These are phyloP conservation scores for Mycena latifolia DNA, from an alignment of 768 basidiomycete species.

Conservation along the genomic window DNA sequence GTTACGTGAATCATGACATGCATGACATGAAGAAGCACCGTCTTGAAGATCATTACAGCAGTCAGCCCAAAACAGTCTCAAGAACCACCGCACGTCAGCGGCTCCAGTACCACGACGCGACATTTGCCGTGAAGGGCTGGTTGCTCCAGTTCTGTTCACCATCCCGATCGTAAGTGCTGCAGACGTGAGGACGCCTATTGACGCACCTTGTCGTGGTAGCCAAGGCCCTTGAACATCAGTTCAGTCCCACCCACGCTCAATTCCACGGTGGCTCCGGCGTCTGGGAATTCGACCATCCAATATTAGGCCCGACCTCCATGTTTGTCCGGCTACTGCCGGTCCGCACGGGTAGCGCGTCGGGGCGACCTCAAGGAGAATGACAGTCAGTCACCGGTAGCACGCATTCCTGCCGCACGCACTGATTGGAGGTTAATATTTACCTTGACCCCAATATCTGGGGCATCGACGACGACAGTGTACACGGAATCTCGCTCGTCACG, in stretches of 20 bases:
- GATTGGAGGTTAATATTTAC: slow-evolving; percentile 20
- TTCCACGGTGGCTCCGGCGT: slow-evolving; percentile 28
- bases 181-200: too few species aligned
- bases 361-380: neutral
- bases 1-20: too few species aligned
- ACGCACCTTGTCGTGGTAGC: slow-evolving; percentile 34
- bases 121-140: too few species aligned
- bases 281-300: slow-evolving; percentile 38
- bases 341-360: slow-evolving; percentile 35
- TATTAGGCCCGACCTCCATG: slow-evolving; percentile 27
- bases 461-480: slow-evolving; percentile 25
- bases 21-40: too few species aligned
- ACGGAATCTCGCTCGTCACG: slow-evolving; percentile 21
- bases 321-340: slow-evolving; percentile 9
- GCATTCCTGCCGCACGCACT: slow-evolving; percentile 1
- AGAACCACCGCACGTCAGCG: too few species aligned
- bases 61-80: too few species aligned
- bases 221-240: slow-evolving; percentile 18
- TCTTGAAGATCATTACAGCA: too few species aligned
- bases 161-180: neutral
- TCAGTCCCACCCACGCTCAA: slow-evolving; percentile 20
- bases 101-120: slow-evolving; percentile 33
- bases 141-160: too few species aligned
- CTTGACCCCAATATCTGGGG: slow-evolving; percentile 24
- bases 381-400: too few species aligned